Percentiles rank a stretch among this genome's conserved stretches.
phyloP scores from a whole-genome alignment of 139 green algal species.

The Dunaliella primolecta region DNA sequence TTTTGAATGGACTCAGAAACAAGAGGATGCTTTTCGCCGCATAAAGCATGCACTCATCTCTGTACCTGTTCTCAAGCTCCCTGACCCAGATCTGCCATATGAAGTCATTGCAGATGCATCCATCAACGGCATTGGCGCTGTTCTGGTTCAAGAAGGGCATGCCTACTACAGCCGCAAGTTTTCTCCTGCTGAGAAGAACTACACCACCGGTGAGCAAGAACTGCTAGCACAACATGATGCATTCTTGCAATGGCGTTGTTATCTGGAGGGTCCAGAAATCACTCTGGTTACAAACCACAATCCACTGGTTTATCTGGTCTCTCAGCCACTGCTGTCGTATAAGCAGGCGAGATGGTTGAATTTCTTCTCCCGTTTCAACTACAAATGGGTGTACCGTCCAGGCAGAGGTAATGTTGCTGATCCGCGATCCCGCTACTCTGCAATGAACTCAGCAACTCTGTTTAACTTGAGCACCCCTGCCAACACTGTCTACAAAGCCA shows the following conservation, averaged over 20 bases:
- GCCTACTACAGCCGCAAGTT: constrained; percentile 38
- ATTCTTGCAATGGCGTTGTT: constrained; percentile 8
- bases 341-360: constrained; percentile 31
- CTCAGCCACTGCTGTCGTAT: constrained; percentile 13
- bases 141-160: constrained; percentile 35
- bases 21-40: constrained; percentile 19
- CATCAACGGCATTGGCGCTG: constrained; percentile 22
- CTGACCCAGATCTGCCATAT: constrained; percentile 22
- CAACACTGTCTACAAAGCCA: neutral
- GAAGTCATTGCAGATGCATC: constrained; percentile 36
- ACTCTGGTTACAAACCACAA: constrained; percentile 12
- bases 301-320: constrained; percentile 9
- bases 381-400: constrained; percentile 25
- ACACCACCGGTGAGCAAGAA: too few relatives aligned
- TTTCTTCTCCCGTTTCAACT: constrained; percentile 25
- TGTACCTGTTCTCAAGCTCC: constrained; percentile 19
- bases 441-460: neutral
- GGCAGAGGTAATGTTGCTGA: constrained; percentile 38
- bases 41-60: constrained; percentile 17
- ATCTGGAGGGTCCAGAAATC: neutral
- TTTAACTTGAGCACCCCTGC: neutral
- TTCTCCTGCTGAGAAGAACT: constrained; percentile 36
- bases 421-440: constrained; percentile 15
- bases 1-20: constrained; percentile 9
- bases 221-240: too few relatives aligned